These are phyloP conservation scores for Brettanomyces sp. DNA, from an alignment of 805 yeast species.

Conservation along the genomic window DNA sequence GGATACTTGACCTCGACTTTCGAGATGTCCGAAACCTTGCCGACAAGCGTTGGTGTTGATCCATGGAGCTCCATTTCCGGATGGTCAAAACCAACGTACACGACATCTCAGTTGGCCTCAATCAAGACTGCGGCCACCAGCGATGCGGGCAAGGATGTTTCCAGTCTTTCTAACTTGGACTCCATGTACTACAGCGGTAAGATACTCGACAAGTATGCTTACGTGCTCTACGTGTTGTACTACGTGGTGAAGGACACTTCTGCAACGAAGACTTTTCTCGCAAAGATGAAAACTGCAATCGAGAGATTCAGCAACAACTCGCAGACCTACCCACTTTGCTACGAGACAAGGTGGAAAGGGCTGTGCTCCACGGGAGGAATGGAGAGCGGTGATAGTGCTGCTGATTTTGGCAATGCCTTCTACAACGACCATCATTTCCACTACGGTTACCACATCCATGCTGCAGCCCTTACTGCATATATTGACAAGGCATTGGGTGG, in stretches of 20 bases:
- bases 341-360: conserved; percentile 49
- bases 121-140: conserved; percentile 29
- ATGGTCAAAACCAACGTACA: conserved; percentile 23
- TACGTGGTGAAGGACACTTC: conserved; percentile 37
- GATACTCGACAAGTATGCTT: conserved; percentile 46
- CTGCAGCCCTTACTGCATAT: conserved; percentile 53
- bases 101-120: conserved; percentile 32
- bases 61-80: conserved; percentile 49
- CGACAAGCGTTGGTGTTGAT: conserved; percentile 32
- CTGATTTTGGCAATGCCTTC: conserved; percentile 41
- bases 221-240: conserved; percentile 41
- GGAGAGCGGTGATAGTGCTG: conserved; percentile 32
- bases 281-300: conserved; percentile 38
- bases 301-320: conserved; percentile 28
- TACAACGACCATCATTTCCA: conserved; percentile 54
- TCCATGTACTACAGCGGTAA: conserved; percentile 48
- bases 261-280: conserved; percentile 38
- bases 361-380: conserved; percentile 43
- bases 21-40: conserved; percentile 33
- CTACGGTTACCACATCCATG: conserved; percentile 46
- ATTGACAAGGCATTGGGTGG: conserved; percentile 43
- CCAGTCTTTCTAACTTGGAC: conserved; percentile 24
- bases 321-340: conserved; percentile 41
- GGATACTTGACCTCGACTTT: conserved; percentile 35
- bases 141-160: conserved; percentile 38